Base-by-base conservation (phyloP, 306 rosid species). In the Quercus wislizeni region DNA sequence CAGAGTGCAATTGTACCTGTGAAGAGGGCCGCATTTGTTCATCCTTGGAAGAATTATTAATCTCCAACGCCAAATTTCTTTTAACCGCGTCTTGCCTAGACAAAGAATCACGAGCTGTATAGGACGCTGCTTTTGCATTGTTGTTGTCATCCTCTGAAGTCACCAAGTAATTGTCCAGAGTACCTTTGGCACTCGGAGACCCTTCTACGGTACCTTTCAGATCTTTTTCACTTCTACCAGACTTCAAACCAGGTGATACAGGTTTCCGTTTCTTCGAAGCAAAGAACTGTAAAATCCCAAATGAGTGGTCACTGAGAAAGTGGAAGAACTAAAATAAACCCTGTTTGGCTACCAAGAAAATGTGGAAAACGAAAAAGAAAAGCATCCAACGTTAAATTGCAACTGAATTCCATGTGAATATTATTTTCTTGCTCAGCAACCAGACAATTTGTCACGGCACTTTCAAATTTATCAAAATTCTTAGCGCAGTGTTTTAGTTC, bases 241-340 rank as follows among this genome's bases (percentile, higher is more conserved):
- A 69, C 81, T 89, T 92, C 56, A 82, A 6, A 74, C 56, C 78
- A 15, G 96, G 97, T 4, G 99, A 87, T 57, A 19, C 59, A 9
- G 88, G 84, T 79, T 91, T 95, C 83, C 98, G 82, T 73, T 95
- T 95, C 97, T 91, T 95, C 5, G 98, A 85, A 85, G 85, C 78
- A 74, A 83, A 95, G 83, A 92, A 95, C 99, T 95, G 92, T 27
- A 69, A 21, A 51, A 35, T 33, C 5, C 43, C 9, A 38, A 38
- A 38, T 6, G 43, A 38, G 11, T 38, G 69, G 19, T 62, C 6
- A 13, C 20, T 13, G n/a, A 62, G 69, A 62, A 28, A 62, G 11
- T 27, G 13, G n/a, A 9, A 62, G 18, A 62, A 14, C 38, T 25
- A 23, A 5, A 27, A 63, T 23, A 9, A 31, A 14, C 21, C 41